Evolutionary conservation across 345 rosid species (phyloP), one percentile per base, ranked within the genome.

Genomic region (Sisymbrium irio): DNA sequence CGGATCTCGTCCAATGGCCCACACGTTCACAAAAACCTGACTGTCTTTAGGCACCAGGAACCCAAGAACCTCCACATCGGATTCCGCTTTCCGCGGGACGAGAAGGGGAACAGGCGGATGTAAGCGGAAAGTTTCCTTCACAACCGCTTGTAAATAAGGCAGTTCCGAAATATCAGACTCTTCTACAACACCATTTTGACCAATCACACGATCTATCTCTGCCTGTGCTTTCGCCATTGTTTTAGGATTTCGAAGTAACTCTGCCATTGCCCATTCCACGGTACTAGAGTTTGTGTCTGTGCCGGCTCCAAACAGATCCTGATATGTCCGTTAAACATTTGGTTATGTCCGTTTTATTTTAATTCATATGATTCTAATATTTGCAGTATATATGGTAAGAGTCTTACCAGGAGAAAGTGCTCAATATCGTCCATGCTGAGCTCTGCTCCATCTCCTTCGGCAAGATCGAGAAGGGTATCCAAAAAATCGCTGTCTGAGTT

Each of bases 261-360:
- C 83, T 13, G 78, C 45, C 78, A 80, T 69, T n/a, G 78, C 78
- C 81, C 81, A 80, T 19, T 80, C 81, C 18, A 80, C 47, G 9
- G 79, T 73, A 49, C 57, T 45, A 22, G 83, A 77, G 49, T 49
- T 85, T 36, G 87, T 83, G 39, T 87, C 89, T 0, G 80, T 77
- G 1, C 87, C 89, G 2, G 74, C 89, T 13, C 14, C 8, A 27
- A 85, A 82, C 57, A 82, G 17, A 19, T 82, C 87, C 85, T 85
- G 61, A 51, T 1, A 66, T n/a, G 36, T 25, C 28, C 40, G 32
- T 63, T 65, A 42, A 7, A 30, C 17, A 3, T 30, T 20, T 53
- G 37, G 45, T 17, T 45, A 7, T 17, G 50, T 45, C 18, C 5
- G 19, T 12, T 54, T 40, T 27, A 22, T n/a, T 47, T 61, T 39